Evolutionary conservation across 2,329 filamentous ascomycete genomes (phyloP).

Genomic region (Colletotrichum coccodes): DNA sequence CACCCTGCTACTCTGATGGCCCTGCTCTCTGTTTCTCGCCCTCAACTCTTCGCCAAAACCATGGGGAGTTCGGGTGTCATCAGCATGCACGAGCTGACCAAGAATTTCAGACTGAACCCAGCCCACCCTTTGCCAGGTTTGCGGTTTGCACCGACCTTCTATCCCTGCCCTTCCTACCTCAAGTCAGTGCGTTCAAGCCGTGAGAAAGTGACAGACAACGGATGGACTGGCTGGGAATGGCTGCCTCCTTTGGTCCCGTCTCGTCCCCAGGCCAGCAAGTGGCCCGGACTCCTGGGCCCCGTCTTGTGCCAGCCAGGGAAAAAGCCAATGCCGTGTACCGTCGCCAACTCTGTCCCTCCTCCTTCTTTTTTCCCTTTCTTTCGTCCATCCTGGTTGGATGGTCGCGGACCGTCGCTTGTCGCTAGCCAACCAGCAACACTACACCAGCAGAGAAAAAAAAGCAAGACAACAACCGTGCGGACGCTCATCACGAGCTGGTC

Average conservation of each 20-base stretch:
- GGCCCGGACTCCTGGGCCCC: not conserved
- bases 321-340: slow-evolving; percentile 16
- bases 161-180: not conserved
- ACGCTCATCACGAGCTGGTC: not conserved
- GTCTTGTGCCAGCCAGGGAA: not conserved
- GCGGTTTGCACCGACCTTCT: not conserved
- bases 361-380: not conserved
- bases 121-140: not conserved
- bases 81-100: slow-evolving; percentile 12
- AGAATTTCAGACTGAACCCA: not conserved
- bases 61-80: not conserved
- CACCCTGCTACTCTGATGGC: not conserved
- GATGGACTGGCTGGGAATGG: slow-evolving; percentile 21
- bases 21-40: not conserved
- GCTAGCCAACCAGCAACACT: not conserved
- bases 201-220: slow-evolving; percentile 13
- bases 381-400: not conserved
- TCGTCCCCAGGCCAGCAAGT: slow-evolving; percentile 25
- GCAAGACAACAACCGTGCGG: not conserved
- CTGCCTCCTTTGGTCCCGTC: slow-evolving; percentile 9
- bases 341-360: slow-evolving; percentile 6
- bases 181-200: slow-evolving; percentile 17
- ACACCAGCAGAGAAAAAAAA: not conserved
- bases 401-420: not conserved
- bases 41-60: not conserved